Evolutionary conservation across 2,329 filamentous ascomycete species (phyloP).

Genomic region (Fusarium musae): DNA sequence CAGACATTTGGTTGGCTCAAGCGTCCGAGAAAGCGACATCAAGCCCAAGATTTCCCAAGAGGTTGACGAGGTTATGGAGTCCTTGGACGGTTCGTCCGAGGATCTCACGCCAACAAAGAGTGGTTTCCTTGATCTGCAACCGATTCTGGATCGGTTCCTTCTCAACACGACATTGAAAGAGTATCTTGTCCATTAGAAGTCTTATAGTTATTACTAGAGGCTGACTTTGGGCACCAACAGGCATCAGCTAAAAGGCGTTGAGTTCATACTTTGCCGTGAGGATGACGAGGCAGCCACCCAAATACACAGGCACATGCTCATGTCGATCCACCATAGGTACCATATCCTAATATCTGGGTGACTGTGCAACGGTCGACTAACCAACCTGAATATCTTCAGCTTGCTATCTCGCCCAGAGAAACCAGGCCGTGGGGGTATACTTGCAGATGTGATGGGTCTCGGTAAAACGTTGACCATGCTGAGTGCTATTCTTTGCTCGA

Average conservation of each 20-base stretch:
- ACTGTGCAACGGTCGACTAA: too few species aligned
- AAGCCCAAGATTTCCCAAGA: background rate
- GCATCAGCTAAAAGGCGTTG: too few species aligned
- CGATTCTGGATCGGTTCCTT: accelerated
- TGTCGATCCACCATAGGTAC: too few species aligned
- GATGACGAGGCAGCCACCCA: too few species aligned
- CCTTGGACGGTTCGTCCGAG: background rate
- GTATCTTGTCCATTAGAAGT: background rate
- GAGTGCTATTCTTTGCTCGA: background rate
- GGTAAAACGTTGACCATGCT: background rate
- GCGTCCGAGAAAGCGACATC: accelerated
- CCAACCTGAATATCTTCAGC: background rate
- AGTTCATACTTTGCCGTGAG: too few species aligned
- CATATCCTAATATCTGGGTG: too few species aligned
- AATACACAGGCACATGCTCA: too few species aligned
- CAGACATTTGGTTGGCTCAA: background rate
- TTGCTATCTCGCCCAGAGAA: accelerated
- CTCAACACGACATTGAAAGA: background rate
- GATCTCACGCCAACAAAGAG: accelerated
- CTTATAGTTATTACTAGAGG: accelerated
- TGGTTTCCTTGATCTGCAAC: accelerated
- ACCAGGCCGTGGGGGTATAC: background rate
- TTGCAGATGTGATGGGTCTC: constrained; percentile 3
- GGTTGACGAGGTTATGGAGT: background rate
- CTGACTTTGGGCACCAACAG: background rate